Conservation (phyloP, 805 yeast species). For the Metschnikowia continentalis region DNA sequence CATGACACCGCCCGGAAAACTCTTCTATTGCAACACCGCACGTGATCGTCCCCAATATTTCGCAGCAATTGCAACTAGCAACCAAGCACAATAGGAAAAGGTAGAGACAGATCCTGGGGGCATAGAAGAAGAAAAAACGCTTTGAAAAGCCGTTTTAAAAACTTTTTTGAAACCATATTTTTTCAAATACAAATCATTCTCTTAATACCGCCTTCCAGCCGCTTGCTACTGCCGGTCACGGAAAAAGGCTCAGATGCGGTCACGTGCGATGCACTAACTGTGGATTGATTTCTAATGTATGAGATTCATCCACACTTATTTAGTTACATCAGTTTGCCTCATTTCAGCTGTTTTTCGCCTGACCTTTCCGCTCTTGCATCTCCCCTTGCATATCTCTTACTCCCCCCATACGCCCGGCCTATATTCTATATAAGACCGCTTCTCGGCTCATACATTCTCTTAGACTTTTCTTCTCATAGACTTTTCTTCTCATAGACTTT, state of each 20-base stretch:
- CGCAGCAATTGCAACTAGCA: conserved; percentile 13
- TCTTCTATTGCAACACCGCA: conserved; percentile 23
- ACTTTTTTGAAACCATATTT: no score
- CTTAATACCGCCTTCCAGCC: not conserved
- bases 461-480: not conserved
- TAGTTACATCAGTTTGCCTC: not conserved
- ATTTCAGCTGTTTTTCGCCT: not conserved
- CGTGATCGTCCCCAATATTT: conserved; percentile 21
- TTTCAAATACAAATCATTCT: not conserved
- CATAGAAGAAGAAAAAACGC: no score
- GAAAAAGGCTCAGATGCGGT: not conserved
- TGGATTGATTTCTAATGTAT: conserved; percentile 15
- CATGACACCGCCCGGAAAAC: not conserved
- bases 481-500: not conserved
- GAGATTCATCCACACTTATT: conserved; percentile 3
- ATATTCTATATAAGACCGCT: not conserved
- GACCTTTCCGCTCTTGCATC: not conserved
- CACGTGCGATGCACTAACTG: conserved; percentile 26
- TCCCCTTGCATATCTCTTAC: not conserved
- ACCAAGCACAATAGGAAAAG: no score
- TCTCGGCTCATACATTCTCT: not conserved
- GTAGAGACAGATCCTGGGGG: no score
- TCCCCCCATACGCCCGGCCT: not conserved
- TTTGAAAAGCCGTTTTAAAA: no score
- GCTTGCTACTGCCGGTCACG: not conserved